Evolutionary conservation across 176 grass and related monocot species (phyloP), one percentile per base, ranked within the genome.

Genomic region (Juncus inflexus): DNA sequence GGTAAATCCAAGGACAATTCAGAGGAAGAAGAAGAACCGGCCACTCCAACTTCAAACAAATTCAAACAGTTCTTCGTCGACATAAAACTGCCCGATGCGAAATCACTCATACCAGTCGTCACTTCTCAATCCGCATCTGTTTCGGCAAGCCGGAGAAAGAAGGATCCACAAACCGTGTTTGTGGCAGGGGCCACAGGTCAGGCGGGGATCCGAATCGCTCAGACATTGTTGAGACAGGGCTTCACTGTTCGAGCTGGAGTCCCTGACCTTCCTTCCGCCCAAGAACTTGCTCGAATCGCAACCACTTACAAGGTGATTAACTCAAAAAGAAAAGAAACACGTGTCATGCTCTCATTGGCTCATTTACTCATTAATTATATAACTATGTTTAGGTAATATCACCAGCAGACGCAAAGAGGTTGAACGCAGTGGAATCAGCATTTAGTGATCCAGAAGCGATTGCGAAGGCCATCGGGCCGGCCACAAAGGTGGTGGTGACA

Each of bases 111-210:
- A 60, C 84, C 84, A 5, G 82, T 79, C 56, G 74, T 96, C 35
- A 73, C 16, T 4, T 52, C 79, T 50, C 74, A 79, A 4, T 58
- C 74, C 11, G 8, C 79, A 2, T 79, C 77, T 1, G 63, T 96
- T 35, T 78, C 90, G 50, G 62, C 76, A 2, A 73, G 62, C 2
- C 52, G 66, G 53, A 71, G 82, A 38, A 69, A 73, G 60, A 97
- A 97, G 70, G 92, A 97, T 60, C 82, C 80, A 2, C 84, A 81
- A 59, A 79, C 67, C 1, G 87, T 97, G 45, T 97, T 97, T 68
- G 87, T 97, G 0, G 92, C 92, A 0, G 87, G 92, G 7, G 92
- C 92, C 77, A 81, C 87, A 2, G 92, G 92, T 51, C 92, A 97
- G 62, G 72, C 67, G 6, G 87, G 92, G 6, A 70, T 81, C 19